phyloP scores from a whole-genome alignment of 345 rosid genomes.

The Gossypium thurberi region DNA sequence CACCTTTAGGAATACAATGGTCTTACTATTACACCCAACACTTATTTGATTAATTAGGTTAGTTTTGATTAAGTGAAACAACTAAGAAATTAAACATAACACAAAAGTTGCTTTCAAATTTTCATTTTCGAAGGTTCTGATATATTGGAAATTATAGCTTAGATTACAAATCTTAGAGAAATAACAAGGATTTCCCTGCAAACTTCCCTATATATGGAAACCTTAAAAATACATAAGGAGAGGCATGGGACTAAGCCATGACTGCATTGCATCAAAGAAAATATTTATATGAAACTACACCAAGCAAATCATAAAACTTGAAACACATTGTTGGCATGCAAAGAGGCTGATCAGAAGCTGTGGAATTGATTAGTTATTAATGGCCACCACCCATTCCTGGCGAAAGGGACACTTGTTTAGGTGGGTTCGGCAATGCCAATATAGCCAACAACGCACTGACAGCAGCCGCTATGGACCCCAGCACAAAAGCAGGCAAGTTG shows the following conservation, averaged over 20 bases:
- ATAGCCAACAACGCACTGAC: conserved; percentile 21
- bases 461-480: conserved; percentile 27
- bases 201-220: neutral
- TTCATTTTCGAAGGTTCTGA: neutral
- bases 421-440: conserved; percentile 22
- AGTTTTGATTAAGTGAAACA: too few species aligned
- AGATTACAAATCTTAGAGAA: neutral
- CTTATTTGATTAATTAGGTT: too few species aligned
- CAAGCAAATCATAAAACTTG: neutral
- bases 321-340: neutral
- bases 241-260: conserved; percentile 5
- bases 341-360: neutral
- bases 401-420: conserved; percentile 8
- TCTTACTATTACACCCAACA: too few species aligned
- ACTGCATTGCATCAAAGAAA: neutral
- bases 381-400: conserved; percentile 19
- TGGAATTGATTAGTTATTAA: neutral
- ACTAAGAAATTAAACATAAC: too few species aligned
- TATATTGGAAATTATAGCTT: neutral
- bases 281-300: neutral
- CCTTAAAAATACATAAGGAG: neutral
- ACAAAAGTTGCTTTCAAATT: neutral
- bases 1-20: too few species aligned
- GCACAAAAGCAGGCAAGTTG: conserved; percentile 37
- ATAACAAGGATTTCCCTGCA: neutral